phyloP scores from a whole-genome alignment of 2,329 filamentous ascomycete genomes.

The Colletotrichum tropicale region DNA sequence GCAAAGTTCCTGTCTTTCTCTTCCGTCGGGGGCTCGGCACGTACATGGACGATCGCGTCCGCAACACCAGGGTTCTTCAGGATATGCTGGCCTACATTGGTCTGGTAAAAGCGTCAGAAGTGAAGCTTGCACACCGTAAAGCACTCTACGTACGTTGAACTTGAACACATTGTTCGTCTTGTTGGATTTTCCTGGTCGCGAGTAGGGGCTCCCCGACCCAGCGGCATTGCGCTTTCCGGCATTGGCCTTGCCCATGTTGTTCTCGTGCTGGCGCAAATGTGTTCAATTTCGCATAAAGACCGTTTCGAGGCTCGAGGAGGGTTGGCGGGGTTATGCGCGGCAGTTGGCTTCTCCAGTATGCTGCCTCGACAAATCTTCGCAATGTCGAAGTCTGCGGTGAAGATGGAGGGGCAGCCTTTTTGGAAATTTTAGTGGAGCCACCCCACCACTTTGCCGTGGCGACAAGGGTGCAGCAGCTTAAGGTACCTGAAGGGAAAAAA shows the following conservation, averaged over 20 bases:
- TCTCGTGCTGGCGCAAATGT: neutral
- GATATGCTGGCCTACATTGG: slow-evolving; percentile 66
- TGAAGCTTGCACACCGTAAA: slow-evolving; percentile 39
- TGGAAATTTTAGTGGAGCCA: slow-evolving; percentile 20
- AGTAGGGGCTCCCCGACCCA: slow-evolving; percentile 26
- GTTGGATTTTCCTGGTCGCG: slow-evolving; percentile 16
- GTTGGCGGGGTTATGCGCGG: neutral
- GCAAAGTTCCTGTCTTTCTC: neutral
- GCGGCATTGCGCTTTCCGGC: slow-evolving; percentile 57
- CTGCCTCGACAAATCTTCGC: neutral
- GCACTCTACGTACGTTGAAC: slow-evolving; percentile 78
- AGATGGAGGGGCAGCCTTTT: slow-evolving; percentile 22
- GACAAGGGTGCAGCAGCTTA: slow-evolving; percentile 17
- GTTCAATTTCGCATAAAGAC: too few species aligned
- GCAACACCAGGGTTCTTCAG: slow-evolving; percentile 90
- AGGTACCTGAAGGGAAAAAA: neutral
- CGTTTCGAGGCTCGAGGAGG: neutral
- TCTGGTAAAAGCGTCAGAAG: neutral
- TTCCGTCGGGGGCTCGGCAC: neutral
- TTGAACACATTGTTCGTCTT: slow-evolving; percentile 86
- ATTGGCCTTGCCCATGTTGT: slow-evolving; percentile 57
- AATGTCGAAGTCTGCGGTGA: slow-evolving; percentile 18
- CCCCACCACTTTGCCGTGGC: neutral
- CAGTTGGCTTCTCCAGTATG: neutral
- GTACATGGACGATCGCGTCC: slow-evolving; percentile 61